Evolutionary conservation across 257 asterid genomes (phyloP).

Genomic region (Ballota nigra): DNA sequence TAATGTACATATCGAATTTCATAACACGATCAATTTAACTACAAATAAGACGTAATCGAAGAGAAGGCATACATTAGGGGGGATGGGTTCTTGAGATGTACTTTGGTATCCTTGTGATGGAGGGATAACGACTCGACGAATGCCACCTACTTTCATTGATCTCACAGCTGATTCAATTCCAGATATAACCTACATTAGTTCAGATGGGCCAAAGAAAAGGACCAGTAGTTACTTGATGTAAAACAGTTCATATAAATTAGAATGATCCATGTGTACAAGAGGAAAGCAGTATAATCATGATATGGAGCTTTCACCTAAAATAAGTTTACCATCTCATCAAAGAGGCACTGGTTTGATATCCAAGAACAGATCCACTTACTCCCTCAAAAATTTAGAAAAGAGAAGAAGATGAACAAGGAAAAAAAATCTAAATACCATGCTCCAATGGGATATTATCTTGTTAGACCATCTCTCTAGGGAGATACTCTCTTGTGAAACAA

Average conservation of each 20-base stretch:
- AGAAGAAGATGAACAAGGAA: too few relatives aligned
- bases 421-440: too few relatives aligned
- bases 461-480: too few relatives aligned
- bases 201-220: constrained; percentile 6
- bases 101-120: constrained; percentile 84
- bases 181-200: constrained; percentile 58
- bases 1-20: neutral
- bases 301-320: too few relatives aligned
- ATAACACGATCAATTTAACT: neutral
- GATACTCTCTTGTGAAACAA: too few relatives aligned
- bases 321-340: too few relatives aligned
- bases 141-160: constrained; percentile 85
- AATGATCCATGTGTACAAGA: neutral
- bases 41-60: neutral
- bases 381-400: too few relatives aligned
- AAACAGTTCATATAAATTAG: constrained; percentile 7
- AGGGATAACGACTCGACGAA: constrained; percentile 77
- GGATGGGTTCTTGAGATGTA: constrained; percentile 78
- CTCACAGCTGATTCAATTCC: constrained; percentile 78
- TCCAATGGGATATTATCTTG: too few relatives aligned
- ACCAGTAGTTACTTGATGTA: constrained; percentile 7
- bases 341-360: too few relatives aligned
- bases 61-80: constrained; percentile 66
- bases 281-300: too few relatives aligned
- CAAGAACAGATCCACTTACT: too few relatives aligned